Conservation (phyloP, 2,329 filamentous ascomycete genomes). For the Aphanoascus verrucosus region DNA sequence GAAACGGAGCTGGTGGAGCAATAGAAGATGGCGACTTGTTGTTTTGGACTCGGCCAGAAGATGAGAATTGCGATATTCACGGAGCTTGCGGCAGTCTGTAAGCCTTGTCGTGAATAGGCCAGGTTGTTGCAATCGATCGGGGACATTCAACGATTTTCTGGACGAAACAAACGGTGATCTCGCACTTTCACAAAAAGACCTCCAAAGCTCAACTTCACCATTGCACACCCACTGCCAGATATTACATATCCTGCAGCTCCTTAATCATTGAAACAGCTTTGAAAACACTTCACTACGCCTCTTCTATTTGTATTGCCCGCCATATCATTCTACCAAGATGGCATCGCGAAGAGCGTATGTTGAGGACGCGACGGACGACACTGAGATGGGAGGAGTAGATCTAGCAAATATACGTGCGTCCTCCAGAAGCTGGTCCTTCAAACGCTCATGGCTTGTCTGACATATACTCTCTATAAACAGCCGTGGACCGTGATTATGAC, state of each 20-base stretch:
- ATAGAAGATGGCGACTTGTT: not conserved
- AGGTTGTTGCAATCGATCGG: too few species aligned
- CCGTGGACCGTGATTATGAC: conserved; percentile 73
- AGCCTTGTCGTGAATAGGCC: too few species aligned
- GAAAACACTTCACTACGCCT: not conserved
- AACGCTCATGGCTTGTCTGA: conserved; percentile 8
- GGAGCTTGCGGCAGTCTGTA: too few species aligned
- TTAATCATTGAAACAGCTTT: not conserved
- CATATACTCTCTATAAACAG: conserved; percentile 26
- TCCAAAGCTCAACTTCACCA: not conserved
- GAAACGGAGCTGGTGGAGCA: not conserved
- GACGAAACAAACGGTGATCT: too few species aligned
- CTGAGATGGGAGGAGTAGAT: conserved; percentile 47
- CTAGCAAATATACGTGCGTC: conserved; percentile 53
- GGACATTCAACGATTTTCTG: too few species aligned
- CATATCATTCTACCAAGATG: conserved; percentile 38
- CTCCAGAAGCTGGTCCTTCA: not conserved
- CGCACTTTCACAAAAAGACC: not conserved
- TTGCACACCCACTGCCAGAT: not conserved
- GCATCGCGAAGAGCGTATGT: conserved; percentile 88
- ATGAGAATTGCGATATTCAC: not conserved
- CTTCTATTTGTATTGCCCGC: not conserved
- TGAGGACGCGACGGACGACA: conserved; percentile 68
- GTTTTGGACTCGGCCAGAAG: not conserved
- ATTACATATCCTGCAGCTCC: not conserved